These are phyloP conservation scores for Zarea fungicola DNA, from an alignment of 2,329 filamentous ascomycete genomes.

Conservation along the genomic window DNA sequence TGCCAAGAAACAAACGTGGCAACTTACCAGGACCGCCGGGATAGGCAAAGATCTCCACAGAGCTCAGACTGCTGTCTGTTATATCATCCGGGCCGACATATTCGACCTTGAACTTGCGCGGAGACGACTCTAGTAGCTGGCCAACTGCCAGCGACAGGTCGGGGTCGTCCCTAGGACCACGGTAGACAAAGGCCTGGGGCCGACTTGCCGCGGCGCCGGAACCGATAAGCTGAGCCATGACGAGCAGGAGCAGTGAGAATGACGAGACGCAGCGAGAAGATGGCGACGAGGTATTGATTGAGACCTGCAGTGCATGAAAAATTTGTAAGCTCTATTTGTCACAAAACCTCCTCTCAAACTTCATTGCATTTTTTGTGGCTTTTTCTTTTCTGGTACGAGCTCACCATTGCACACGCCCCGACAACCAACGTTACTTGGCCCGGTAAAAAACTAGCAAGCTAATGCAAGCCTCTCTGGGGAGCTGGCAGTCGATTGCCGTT, in stretches of 20 bases:
- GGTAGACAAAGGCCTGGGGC: conserved; percentile 18
- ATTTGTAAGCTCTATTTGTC: not conserved
- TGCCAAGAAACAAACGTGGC: not conserved
- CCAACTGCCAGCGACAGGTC: conserved; percentile 18
- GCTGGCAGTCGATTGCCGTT: too few relatives aligned
- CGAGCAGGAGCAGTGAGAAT: not conserved
- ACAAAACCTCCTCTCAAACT: too few relatives aligned
- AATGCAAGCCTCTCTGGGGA: too few relatives aligned
- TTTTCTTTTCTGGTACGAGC: not conserved
- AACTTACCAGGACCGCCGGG: conserved; percentile 18
- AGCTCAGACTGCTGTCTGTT: conserved; percentile 14
- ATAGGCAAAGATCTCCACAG: conserved; percentile 17
- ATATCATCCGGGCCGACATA: conserved; percentile 18
- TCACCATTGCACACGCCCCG: conserved; percentile 2
- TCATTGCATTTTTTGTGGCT: conserved; percentile 8
- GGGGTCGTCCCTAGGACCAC: conserved; percentile 16
- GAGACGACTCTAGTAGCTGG: conserved; percentile 18
- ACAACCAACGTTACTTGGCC: conserved; percentile 2
- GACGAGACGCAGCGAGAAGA: not conserved
- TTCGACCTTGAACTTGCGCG: conserved; percentile 17
- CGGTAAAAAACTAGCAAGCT: too few relatives aligned
- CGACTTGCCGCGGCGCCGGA: conserved; percentile 1
- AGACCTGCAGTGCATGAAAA: not conserved
- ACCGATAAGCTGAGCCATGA: conserved; percentile 5
- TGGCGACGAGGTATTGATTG: not conserved